Evolutionary conservation across 345 rosid species (phyloP), one percentile per base, ranked within the genome.

Genomic region (Clarkia xantiana): DNA sequence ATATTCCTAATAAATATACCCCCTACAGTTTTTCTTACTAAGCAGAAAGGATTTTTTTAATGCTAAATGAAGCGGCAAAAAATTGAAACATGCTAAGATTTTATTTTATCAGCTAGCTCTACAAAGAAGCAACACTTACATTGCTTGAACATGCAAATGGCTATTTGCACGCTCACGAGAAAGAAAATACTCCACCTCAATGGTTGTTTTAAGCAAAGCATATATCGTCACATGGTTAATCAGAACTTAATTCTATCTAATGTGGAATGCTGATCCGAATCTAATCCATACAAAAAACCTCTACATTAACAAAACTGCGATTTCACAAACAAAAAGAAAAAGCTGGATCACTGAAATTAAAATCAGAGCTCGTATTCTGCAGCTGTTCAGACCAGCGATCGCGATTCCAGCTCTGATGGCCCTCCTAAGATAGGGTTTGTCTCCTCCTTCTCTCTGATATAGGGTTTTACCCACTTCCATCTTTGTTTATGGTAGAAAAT

Each of bases 331-430:
- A 4, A 29, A 29, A 5, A 29, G 36, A 29, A 3, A 29, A 29
- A 29, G 8, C 36, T 10, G 6, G 36, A 29, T 29, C 36, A 29
- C 36, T 29, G 36, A 29, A 29, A 25, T 3, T 19, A 46, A 14
- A 13, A 39, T 39, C 15, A 14, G 14, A 18, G 10, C 11, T 12
- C 39, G 9, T 34, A 15, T 36, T 51, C 34, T 45, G 80, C 69
- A n/a, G 72, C 83, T 67, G 64, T 71, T 0, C 81, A 76, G 54
- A 73, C 67, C 57, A 72, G 79, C 57, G 62, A 59, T 56, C 76
- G 81, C 73, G 96, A 86, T 71, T 68, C 74, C 41, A 76, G 57
- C 56, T 54, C 89, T 29, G 87, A 84, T 56, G 66, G 83, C 48
- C 90, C 84, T 38, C 94, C 89, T 40, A 72, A 72, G 95, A 96